phyloP scores from a whole-genome alignment of 129 eudicot genomes.

The Daucus carota region DH1_v3.0 NC_030381.2:39875001-39875500 shows the following conservation, averaged over 20 bases:
- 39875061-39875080: not conserved
- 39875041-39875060: not conserved
- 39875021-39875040: constrained; percentile 23
- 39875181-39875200: not conserved
- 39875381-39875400: too few relatives aligned
- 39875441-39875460: not conserved
- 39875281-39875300: not conserved
- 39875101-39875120: not conserved
- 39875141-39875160: not conserved
- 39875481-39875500: not conserved
- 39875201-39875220: not conserved
- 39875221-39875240: not conserved
- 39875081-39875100: not conserved
- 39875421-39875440: too few relatives aligned
- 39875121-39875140: not conserved
- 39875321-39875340: too few relatives aligned
- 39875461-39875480: not conserved
- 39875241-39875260: not conserved
- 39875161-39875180: not conserved
- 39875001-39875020: constrained; percentile 93
- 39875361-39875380: too few relatives aligned
- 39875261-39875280: not conserved
- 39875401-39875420: too few relatives aligned
- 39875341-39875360: not conserved
- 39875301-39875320: not conserved